Percentiles rank a stretch among this genome's conserved stretches.
These are phyloP conservation scores for Nymphaea colorata DNA, from an alignment of 164 flowering plant species.

Conservation along the genomic window DNA sequence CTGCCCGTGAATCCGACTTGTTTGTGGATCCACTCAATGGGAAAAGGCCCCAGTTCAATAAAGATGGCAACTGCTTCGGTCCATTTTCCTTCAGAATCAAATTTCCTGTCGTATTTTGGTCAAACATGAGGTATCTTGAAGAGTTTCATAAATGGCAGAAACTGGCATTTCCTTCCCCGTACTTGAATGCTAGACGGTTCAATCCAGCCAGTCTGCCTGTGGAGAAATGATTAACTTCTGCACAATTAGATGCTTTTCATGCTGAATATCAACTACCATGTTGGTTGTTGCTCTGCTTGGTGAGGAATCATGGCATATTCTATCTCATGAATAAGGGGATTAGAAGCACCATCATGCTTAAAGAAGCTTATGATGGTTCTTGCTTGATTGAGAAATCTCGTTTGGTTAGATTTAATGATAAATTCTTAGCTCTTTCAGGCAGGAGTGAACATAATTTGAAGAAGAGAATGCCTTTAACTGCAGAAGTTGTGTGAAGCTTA, in stretches of 20 bases:
- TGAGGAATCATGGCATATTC: conserved; percentile 85
- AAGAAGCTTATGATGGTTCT: conserved; percentile 77
- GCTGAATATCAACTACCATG: conserved; percentile 60
- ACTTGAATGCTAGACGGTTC: conserved; percentile 74
- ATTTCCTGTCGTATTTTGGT: conserved; percentile 73
- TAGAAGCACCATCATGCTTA: conserved; percentile 79
- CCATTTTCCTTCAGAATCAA: conserved; percentile 55
- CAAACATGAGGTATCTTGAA: conserved; percentile 59
- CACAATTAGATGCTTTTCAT: conserved; percentile 71
- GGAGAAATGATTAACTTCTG: conserved; percentile 83
- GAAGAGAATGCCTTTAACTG: conserved; percentile 1
- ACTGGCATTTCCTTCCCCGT: conserved; percentile 90
- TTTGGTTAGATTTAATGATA: conserved; percentile 44
- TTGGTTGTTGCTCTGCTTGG: conserved; percentile 62
- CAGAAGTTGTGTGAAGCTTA: not conserved
- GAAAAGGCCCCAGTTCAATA: conserved; percentile 28
- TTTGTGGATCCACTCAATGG: not conserved
- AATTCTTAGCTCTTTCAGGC: conserved; percentile 57
- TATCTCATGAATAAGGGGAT: conserved; percentile 87
- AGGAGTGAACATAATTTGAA: conserved; percentile 26
- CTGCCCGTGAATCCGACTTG: conserved; percentile 67
- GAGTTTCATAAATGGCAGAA: conserved; percentile 84
- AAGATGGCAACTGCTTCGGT: conserved; percentile 72
- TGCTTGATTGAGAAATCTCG: conserved; percentile 65
- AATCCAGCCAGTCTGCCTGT: conserved; percentile 56